Conservation (phyloP, 441 rosid species). For the Erysimum cheiri region DNA sequence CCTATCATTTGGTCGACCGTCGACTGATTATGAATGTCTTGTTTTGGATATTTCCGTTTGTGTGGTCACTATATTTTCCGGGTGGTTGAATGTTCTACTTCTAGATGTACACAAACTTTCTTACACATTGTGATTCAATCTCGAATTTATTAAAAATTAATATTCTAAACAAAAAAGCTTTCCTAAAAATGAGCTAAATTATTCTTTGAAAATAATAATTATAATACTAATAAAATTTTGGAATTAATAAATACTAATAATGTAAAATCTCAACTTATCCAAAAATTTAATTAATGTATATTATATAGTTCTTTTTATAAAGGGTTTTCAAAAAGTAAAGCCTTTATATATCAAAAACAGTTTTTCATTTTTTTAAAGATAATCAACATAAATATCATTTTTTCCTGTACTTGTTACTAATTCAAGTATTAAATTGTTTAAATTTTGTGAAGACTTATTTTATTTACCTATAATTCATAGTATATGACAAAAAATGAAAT, state of each 20-base stretch:
- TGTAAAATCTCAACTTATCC: not conserved
- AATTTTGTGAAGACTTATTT: not conserved
- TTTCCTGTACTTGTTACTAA: not conserved
- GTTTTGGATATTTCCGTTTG: not conserved
- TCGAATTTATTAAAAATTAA: not conserved
- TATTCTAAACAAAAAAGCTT: not conserved
- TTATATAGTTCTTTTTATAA: not conserved
- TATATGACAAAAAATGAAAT: not conserved
- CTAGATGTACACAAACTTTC: not conserved
- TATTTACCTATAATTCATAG: not conserved
- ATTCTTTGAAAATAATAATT: not conserved
- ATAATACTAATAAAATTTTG: not conserved
- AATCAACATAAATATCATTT: not conserved
- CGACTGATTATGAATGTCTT: not conserved
- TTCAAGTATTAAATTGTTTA: not conserved
- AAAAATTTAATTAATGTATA: not conserved
- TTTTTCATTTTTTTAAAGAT: too few relatives aligned
- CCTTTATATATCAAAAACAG: too few relatives aligned
- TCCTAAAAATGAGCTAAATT: not conserved
- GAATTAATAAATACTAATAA: not conserved
- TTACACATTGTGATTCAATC: not conserved
- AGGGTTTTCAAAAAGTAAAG: too few relatives aligned
- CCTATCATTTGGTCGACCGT: constrained; percentile 10
- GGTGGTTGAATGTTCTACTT: not conserved
- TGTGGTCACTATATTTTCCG: constrained; percentile 14